A percentile compares a stretch with the other conserved stretches of the same genome.
Evolutionary conservation across 345 rosid genomes (phyloP).

Genomic region (Moringa oleifera): DNA sequence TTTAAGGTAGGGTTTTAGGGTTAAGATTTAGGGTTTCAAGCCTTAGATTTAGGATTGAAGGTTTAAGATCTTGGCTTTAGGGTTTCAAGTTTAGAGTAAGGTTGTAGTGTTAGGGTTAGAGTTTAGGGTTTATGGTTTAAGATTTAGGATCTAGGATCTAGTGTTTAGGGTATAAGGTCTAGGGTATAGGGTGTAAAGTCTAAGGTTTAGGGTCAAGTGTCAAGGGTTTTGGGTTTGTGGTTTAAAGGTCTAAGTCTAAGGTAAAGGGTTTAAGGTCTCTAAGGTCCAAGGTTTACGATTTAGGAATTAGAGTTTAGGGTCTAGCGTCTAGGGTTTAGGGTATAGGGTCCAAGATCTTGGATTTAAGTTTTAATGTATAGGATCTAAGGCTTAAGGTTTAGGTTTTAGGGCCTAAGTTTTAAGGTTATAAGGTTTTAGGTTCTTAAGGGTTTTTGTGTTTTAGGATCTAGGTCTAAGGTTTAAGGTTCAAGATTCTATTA

Average conservation of each 20-base stretch:
- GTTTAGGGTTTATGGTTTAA: background rate
- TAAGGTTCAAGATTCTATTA: too few relatives aligned
- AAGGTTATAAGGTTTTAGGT: too few relatives aligned
- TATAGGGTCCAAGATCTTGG: slow-evolving; percentile 9
- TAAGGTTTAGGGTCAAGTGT: slow-evolving; percentile 1
- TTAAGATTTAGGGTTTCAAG: too few relatives aligned
- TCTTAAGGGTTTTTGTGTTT: too few relatives aligned
- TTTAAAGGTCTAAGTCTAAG: too few relatives aligned
- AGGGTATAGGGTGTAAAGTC: background rate
- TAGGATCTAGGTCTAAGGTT: too few relatives aligned
- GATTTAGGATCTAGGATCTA: background rate
- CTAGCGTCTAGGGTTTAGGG: too few relatives aligned
- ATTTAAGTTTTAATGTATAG: slow-evolving; percentile 6
- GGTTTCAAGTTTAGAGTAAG: slow-evolving; percentile 3
- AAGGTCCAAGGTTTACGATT: slow-evolving; percentile 11
- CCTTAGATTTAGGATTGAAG: background rate
- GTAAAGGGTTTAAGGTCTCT: slow-evolving; percentile 5
- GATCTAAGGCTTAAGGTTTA: slow-evolving; percentile 10
- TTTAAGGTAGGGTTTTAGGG: slow-evolving; percentile 10
- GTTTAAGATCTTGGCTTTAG: too few relatives aligned
- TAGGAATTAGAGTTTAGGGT: too few relatives aligned
- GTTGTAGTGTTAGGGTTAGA: background rate
- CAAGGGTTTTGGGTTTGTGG: slow-evolving; percentile 7
- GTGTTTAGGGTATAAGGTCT: background rate
- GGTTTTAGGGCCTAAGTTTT: too few relatives aligned